Base-by-base conservation (phyloP, 805 yeast genomes). In the Saturnispora serradocipensis region DNA sequence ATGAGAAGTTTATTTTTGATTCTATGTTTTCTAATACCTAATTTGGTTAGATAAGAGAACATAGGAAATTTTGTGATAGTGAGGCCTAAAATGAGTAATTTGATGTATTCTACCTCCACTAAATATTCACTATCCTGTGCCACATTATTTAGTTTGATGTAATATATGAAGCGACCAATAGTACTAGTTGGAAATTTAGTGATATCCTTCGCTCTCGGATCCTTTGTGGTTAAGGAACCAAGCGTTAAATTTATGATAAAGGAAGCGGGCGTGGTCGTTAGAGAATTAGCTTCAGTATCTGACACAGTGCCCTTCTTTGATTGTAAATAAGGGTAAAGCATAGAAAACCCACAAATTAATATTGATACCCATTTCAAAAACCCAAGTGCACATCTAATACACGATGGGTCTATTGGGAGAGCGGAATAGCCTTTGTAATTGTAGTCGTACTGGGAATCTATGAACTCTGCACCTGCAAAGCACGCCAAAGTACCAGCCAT, bases 401-500 rank as follows among this genome's bases (percentile, higher is more conserved):
- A 30, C 6, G 25, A 15, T 10, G 47, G 35, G 16, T 32, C 39
- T n/a, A 45, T 13, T 30, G 39, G 18, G 3, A 49, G 11, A 25
- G 45, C 22, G 24, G 50, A 28, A 58, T 58, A 9, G 56, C 50
- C n/a, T 47, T 50, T 11, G 57, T 43, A 4, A 60, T 54, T 36
- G 52, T 50, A 34, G 63, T 45, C 30, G 28, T 30, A 30, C n/a
- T 28, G 27, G 6, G 38, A 45, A 30, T 45, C 47, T 16, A 45
- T 18, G n/a, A 51, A 4, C n/a, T 66, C 69, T 2, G 68, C 52
- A 1, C 71, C 71, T 10, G 65, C 56, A 56, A 67, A 50, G 0
- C 69, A 56, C 1, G 71, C 65, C 62, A 68, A 61, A 18, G 71
- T 71, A 18, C 68, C 71, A 28, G 68, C 51, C 30, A 67, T 44